Base-by-base conservation (phyloP, 2,329 filamentous ascomycete genomes). In the Fusarium anthophilum region DNA sequence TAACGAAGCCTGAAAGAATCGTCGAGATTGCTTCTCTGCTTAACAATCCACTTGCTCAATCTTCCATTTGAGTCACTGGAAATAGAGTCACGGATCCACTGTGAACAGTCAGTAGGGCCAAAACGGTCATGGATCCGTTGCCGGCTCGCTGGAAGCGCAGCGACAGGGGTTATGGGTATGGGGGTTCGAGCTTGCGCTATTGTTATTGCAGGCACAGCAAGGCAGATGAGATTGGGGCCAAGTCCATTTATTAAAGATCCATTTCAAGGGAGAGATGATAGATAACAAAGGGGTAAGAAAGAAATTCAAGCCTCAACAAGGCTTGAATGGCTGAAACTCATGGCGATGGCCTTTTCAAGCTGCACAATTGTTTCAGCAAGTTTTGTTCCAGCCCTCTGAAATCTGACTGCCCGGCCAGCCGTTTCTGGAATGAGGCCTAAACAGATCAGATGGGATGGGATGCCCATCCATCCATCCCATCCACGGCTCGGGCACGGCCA, bases 1-100 rank as follows among this genome's bases (percentile, higher is more conserved):
- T 59, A 55, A 71, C 56, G 47, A 69, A 67, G 32, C 43, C 54
- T 54, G 32, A 35, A 45, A 70, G 55, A 69, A 72, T 22, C 72
- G 58, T 69, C 56, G 64, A 74, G 68, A 68, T 69, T 73, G 61
- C 48, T 53, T 50, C 58, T 69, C 41, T 74, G 70, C 72, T 77
- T 73, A 76, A 77, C 72, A 78, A 77, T 75, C 70, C 73, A 72
- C 62, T 32, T 66, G 43, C 56, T 50, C 62, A 66, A 55, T 45
- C 32, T 35, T 35, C 14, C 32, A 68, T 60, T 60, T 54, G 45
- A 71, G 60, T 67, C 62, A 59, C 60, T 75, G 66, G 63, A 76
- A 74, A 76, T 75, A 77, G 76, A 72, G 64, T 68, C 72, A 70
- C 39, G 47, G 73, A 72, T 76, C 76, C 76, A 76, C 74, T 56